A percentile compares a stretch with the other conserved stretches of the same genome.
Conservation (phyloP, 352 stramenopile genomes). For the Globisporangium ultimum region DNA sequence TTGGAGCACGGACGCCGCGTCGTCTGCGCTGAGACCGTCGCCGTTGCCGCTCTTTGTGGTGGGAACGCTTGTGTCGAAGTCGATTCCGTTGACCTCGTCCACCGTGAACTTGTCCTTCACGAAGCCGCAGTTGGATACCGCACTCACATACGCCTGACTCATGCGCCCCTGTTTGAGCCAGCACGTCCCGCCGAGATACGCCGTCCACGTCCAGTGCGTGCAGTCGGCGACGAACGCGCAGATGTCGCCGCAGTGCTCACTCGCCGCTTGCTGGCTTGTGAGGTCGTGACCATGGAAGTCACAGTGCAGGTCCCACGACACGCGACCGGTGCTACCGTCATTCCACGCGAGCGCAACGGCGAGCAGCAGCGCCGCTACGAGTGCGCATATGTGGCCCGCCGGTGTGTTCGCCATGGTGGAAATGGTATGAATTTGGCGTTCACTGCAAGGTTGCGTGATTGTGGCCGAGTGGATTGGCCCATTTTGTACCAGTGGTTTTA, state of each 20-base stretch:
- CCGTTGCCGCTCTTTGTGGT: background rate
- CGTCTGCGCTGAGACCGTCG: conserved; percentile 14
- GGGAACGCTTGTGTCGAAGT: conserved; percentile 5
- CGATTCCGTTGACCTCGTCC: conserved; percentile 4
- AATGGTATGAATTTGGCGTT: too few species aligned
- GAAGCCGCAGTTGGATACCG: conserved; percentile 12
- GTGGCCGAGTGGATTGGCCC: too few species aligned
- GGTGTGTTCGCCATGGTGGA: too few species aligned
- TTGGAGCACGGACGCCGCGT: conserved; percentile 24
- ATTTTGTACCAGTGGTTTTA: too few species aligned
- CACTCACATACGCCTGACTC: background rate
- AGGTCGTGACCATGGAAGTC: conserved; percentile 24
- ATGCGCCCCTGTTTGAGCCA: conserved; percentile 18
- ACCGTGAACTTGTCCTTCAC: conserved; percentile 9
- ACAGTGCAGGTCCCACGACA: conserved; percentile 29
- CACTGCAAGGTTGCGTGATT: too few species aligned
- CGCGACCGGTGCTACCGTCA: conserved; percentile 18
- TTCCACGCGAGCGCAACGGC: too few species aligned
- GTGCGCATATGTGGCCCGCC: background rate
- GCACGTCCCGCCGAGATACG: conserved; percentile 22
- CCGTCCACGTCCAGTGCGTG: conserved; percentile 41
- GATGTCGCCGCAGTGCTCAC: conserved; percentile 27
- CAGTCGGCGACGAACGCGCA: conserved; percentile 23
- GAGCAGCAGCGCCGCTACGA: conserved; percentile 14
- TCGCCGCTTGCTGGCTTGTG: conserved; percentile 15